Evolutionary conservation across 2,329 filamentous ascomycete genomes (phyloP).

Genomic region (Ceratocystis papillata): DNA sequence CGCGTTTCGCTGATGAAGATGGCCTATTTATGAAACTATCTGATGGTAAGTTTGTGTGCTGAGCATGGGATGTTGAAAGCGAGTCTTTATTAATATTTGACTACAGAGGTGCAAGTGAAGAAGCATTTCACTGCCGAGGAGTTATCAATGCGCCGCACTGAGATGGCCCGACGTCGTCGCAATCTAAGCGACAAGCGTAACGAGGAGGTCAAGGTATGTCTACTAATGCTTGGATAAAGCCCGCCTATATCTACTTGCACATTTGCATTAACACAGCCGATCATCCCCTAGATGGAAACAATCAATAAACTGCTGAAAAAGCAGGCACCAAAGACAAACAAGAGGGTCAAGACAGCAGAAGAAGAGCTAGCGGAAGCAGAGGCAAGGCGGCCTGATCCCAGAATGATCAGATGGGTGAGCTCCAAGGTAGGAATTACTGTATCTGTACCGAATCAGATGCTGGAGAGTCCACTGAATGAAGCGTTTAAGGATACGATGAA

Average conservation of each 20-base stretch:
- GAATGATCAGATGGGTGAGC: conserved; percentile 61
- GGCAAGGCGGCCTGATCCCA: conserved; percentile 44
- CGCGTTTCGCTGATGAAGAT: conserved; percentile 47
- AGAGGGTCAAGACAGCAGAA: conserved; percentile 37
- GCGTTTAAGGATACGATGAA: conserved; percentile 38
- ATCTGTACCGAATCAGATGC: conserved; percentile 57
- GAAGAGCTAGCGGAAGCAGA: conserved; percentile 37
- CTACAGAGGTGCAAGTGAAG: conserved; percentile 51
- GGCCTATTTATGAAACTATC: conserved; percentile 45
- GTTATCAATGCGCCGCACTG: conserved; percentile 49
- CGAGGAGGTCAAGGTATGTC: conserved; percentile 49
- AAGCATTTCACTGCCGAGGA: conserved; percentile 52
- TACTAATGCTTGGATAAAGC: background rate
- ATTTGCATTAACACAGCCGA: conserved; percentile 3
- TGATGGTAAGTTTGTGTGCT: conserved; percentile 38
- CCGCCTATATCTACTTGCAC: background rate
- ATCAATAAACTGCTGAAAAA: conserved; percentile 85
- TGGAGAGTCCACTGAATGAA: conserved; percentile 50
- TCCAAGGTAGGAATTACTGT: conserved; percentile 53
- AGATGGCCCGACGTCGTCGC: conserved; percentile 50
- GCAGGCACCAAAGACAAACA: conserved; percentile 64
- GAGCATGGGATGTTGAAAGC: background rate
- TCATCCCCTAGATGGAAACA: conserved; percentile 58
- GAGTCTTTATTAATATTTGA: background rate
- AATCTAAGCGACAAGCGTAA: conserved; percentile 56